Evolutionary conservation across 768 basidiomycete species (phyloP).

Genomic region (Serpula lacrymans): DNA sequence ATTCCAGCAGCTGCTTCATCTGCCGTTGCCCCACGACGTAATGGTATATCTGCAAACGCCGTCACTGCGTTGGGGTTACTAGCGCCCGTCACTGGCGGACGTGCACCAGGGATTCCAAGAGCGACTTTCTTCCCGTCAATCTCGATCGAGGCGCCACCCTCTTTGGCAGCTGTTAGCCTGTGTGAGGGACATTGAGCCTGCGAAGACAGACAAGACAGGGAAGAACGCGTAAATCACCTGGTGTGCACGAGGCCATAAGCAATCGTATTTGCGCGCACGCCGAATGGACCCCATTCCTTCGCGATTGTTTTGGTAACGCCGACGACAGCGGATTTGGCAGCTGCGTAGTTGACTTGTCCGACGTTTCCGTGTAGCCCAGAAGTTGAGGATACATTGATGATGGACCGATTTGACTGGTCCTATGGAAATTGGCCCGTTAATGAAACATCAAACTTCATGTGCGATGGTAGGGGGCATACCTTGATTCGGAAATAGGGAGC

Average conservation of each 20-base stretch:
- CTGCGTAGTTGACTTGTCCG: conserved; percentile 80
- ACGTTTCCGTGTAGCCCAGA: conserved; percentile 86
- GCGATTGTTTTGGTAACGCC: conserved; percentile 84
- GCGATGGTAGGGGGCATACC: conserved; percentile 22
- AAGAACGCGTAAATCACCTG: conserved; percentile 38
- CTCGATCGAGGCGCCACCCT: conserved; percentile 69
- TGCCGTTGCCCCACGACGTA: conserved; percentile 60
- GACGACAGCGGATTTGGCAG: conserved; percentile 74
- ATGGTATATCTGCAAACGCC: conserved; percentile 52
- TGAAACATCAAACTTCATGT: not conserved
- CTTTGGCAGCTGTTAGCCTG: conserved; percentile 78
- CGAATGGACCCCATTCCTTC: conserved; percentile 85
- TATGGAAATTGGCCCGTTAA: conserved; percentile 19
- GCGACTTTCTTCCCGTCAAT: conserved; percentile 83
- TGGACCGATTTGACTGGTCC: conserved; percentile 62
- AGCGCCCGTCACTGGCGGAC: conserved; percentile 30
- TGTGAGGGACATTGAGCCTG: not conserved
- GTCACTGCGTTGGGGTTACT: conserved; percentile 35
- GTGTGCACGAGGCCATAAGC: conserved; percentile 80
- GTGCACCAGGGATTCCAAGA: conserved; percentile 69
- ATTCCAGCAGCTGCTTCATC: conserved; percentile 77
- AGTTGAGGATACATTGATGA: conserved; percentile 80
- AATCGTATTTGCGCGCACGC: conserved; percentile 78
- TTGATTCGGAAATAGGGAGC: conserved; percentile 85
- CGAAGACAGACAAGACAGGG: not conserved